A percentile compares a stretch with the other conserved stretches of the same genome.
Evolutionary conservation across 2,329 filamentous ascomycete genomes (phyloP).

Genomic region (Coleophoma crateriformis): DNA sequence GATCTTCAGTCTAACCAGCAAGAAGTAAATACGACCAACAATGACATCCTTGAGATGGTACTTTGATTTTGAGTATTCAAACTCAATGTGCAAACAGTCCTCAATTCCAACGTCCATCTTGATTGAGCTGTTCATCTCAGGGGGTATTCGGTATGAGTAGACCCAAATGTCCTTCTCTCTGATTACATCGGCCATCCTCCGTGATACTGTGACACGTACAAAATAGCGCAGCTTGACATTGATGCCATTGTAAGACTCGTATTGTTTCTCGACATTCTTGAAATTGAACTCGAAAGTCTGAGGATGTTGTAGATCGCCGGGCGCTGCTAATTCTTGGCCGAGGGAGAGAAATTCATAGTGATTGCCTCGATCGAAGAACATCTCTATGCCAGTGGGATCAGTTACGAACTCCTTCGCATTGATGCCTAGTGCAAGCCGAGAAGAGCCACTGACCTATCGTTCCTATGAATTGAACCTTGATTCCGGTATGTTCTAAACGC

Average conservation of each 20-base stretch:
- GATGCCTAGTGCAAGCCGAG: neutral
- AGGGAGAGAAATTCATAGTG: conserved; percentile 98
- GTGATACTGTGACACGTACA: conserved; percentile 90
- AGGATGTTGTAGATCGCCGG: conserved; percentile 95
- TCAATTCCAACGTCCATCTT: conserved; percentile 99
- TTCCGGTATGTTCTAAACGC: conserved; percentile 93
- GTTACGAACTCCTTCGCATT: neutral
- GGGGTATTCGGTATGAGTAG: conserved; percentile 95
- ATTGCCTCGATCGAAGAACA: conserved; percentile 99
- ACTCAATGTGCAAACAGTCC: conserved; percentile 98
- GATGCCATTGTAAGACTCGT: conserved; percentile 99
- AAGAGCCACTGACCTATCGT: conserved; percentile 68
- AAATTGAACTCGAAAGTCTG: conserved; percentile 99
- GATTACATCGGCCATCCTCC: conserved; percentile 96
- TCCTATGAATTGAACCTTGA: conserved; percentile 99
- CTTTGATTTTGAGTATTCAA: conserved; percentile 98
- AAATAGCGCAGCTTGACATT: conserved; percentile 99
- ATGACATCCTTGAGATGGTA: conserved; percentile 99
- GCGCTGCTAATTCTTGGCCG: conserved; percentile 92
- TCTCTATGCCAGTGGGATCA: conserved; percentile 56
- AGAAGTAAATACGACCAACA: conserved; percentile 96
- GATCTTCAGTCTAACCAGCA: conserved; percentile 95
- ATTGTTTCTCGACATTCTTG: conserved; percentile 99
- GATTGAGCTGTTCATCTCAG: conserved; percentile 96
- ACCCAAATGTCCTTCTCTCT: conserved; percentile 99